A percentile compares a stretch with the other conserved stretches of the same genome.
These are phyloP conservation scores for Bisporella sp. DNA, from an alignment of 2,329 filamentous ascomycete genomes.

Conservation along the genomic window DNA sequence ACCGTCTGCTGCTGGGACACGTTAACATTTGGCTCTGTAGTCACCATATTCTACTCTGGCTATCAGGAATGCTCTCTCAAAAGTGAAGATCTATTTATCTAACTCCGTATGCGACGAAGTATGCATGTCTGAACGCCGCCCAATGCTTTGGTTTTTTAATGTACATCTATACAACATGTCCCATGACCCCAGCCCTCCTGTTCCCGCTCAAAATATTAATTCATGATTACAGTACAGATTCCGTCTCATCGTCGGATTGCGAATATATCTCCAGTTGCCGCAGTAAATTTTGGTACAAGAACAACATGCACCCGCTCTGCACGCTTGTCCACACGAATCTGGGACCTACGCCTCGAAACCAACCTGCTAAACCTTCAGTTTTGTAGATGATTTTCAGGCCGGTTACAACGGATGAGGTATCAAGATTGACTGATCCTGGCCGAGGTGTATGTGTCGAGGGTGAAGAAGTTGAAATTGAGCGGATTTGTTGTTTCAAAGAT, in stretches of 20 bases:
- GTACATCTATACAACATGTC: constrained; percentile 15
- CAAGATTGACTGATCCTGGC: constrained; percentile 71
- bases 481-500: constrained; percentile 31
- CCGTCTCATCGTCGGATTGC: constrained; percentile 9
- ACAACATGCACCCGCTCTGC: constrained; percentile 93
- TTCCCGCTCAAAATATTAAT: constrained; percentile 5
- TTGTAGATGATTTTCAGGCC: constrained; percentile 84
- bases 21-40: no score
- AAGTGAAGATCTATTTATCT: constrained; percentile 27
- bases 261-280: constrained; percentile 58
- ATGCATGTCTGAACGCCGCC: constrained; percentile 19
- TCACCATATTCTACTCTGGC: no score
- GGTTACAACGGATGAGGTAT: constrained; percentile 83
- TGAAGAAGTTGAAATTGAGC: constrained; percentile 82
- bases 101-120: constrained; percentile 11
- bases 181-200: background rate
- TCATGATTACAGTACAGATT: constrained; percentile 17
- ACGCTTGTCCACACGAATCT: constrained; percentile 95
- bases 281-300: constrained; percentile 85
- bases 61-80: background rate
- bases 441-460: constrained; percentile 76
- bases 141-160: constrained; percentile 18
- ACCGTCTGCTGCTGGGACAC: no score
- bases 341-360: constrained; percentile 92
- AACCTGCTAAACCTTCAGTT: constrained; percentile 80